Percentiles rank a stretch among this genome's conserved stretches.
These are phyloP conservation scores for Colletotrichum tabaci DNA, from an alignment of 2,329 filamentous ascomycete species.

Conservation along the genomic window DNA sequence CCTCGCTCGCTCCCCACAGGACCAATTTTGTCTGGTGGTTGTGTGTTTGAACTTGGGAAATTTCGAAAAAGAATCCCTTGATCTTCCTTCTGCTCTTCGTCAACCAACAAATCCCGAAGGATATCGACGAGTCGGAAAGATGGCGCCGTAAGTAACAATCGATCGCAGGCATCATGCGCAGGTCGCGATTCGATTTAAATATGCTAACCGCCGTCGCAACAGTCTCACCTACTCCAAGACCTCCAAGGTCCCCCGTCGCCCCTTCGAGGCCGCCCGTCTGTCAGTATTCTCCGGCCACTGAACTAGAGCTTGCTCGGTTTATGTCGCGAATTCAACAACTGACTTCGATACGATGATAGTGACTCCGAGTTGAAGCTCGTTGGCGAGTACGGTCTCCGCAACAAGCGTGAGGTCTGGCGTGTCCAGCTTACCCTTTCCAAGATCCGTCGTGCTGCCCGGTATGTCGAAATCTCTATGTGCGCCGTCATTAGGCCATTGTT, in stretches of 20 bases:
- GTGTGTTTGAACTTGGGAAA: slow-evolving; percentile 11
- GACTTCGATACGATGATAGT: slow-evolving; percentile 75
- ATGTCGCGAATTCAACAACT: slow-evolving; percentile 84
- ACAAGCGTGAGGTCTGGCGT: slow-evolving; percentile 99
- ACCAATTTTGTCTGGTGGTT: slow-evolving; percentile 3
- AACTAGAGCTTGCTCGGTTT: slow-evolving; percentile 98
- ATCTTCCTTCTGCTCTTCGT: slow-evolving; percentile 38
- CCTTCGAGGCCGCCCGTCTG: slow-evolving; percentile 99
- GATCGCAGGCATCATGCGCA: background rate
- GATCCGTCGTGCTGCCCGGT: slow-evolving; percentile 99
- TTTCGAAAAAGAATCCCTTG: slow-evolving; percentile 28
- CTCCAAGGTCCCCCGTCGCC: slow-evolving; percentile 97
- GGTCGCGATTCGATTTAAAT: background rate
- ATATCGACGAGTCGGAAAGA: slow-evolving; percentile 52
- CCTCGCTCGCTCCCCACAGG: slow-evolving; percentile 19
- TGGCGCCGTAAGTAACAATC: slow-evolving; percentile 58
- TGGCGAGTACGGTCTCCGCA: slow-evolving; percentile 99
- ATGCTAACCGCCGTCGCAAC: slow-evolving; percentile 42
- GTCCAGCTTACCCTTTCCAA: slow-evolving; percentile 99
- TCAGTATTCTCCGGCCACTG: slow-evolving; percentile 98
- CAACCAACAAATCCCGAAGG: slow-evolving; percentile 48
- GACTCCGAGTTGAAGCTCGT: slow-evolving; percentile 99
- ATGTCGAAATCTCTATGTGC: slow-evolving; percentile 51
- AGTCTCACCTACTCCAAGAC: slow-evolving; percentile 94
- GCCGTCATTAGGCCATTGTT: background rate